Conservation (phyloP, 2,329 filamentous ascomycete genomes). For the Grosmannia huntii region DNA sequence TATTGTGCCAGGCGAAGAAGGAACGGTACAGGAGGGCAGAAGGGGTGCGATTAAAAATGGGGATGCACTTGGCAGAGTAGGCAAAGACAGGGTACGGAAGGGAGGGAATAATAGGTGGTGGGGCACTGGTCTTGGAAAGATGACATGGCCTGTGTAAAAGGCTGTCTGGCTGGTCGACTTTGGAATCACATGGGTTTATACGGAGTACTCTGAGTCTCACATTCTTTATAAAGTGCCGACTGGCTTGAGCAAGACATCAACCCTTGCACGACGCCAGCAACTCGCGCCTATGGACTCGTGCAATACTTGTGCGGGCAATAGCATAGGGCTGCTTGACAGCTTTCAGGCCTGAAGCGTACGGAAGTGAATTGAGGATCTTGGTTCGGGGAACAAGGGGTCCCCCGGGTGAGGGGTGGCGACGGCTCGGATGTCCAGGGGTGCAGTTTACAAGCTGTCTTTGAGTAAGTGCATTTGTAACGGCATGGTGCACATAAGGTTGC, state of each 20-base stretch:
- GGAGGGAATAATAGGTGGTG: conserved; percentile 1
- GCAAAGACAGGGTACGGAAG: not conserved
- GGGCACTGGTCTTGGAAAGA: not conserved
- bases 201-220: not conserved
- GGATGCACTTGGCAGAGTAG: not conserved
- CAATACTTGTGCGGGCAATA: too few species aligned
- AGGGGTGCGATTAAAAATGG: conserved; percentile 5
- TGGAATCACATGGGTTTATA: not conserved
- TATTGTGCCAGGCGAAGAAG: not conserved
- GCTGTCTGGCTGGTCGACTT: not conserved
- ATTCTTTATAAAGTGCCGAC: not conserved
- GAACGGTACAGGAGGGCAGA: not conserved
- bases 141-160: not conserved
- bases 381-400: not conserved
- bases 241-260: not conserved
- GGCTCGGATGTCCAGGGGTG: not conserved
- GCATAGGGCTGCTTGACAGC: not conserved
- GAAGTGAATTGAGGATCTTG: not conserved
- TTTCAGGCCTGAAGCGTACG: not conserved
- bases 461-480: not conserved
- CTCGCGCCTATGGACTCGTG: too few species aligned
- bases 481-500: not conserved
- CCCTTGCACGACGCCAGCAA: not conserved
- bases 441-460: not conserved
- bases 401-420: not conserved